Conservation (phyloP, 163 green algal species). For the Scenedesmus sp. region DNA sequence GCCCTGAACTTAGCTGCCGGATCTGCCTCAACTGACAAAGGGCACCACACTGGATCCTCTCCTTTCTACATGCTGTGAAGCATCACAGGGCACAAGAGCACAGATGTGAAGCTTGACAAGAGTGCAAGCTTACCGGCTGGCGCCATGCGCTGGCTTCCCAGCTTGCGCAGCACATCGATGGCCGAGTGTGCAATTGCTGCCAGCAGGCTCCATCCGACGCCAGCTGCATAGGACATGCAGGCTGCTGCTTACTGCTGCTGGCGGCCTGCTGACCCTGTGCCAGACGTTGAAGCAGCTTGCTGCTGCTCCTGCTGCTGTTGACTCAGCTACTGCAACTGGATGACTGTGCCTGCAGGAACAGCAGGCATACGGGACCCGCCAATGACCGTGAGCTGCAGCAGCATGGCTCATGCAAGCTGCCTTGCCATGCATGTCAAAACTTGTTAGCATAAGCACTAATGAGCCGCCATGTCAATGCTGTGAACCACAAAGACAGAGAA, state of each 20-base stretch:
- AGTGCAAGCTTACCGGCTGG: conserved; percentile 9
- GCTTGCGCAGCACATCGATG: conserved; percentile 43
- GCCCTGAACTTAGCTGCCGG: neutral
- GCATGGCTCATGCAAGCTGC: neutral
- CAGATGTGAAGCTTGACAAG: neutral
- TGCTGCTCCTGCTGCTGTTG: neutral
- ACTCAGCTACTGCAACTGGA: neutral
- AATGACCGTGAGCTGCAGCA: neutral
- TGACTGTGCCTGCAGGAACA: neutral
- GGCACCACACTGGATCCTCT: no score
- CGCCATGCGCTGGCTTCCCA: conserved; percentile 6
- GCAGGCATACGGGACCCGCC: neutral
- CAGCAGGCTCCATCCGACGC: conserved; percentile 28
- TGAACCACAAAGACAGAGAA: neutral
- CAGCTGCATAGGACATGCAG: conserved; percentile 22
- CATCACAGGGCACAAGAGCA: neutral
- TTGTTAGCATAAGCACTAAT: neutral
- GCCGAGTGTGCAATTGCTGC: conserved; percentile 29
- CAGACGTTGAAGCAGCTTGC: neutral
- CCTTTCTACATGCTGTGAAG: no score
- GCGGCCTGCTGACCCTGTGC: neutral
- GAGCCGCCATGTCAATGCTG: neutral
- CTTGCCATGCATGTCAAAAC: neutral
- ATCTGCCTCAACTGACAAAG: neutral
- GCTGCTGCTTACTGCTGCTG: neutral